Base-by-base conservation (phyloP, 345 rosid species). In the Nephelium lappaceum region DNA sequence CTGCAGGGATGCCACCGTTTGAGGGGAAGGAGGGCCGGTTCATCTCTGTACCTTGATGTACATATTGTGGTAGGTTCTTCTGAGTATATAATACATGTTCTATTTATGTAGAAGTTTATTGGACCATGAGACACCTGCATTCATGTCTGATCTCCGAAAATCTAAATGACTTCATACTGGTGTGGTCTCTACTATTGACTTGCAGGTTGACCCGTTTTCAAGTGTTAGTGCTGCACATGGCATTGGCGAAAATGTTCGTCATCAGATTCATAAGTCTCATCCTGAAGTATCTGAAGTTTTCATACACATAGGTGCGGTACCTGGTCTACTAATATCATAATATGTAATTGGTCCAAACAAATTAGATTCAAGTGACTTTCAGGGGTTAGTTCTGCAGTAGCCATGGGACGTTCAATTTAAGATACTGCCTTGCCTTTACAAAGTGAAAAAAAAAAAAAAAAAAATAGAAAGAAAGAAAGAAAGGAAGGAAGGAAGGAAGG, bases 1-100 rank as follows among this genome's bases (percentile, higher is more conserved):
- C 41, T 75, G 70, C 83, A 95, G 98, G 98, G 97, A 73, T 93
- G 98, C 78, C 99, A 95, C 83, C 97, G 91, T 64, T 86, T 95
- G 86, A 88, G 99, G 84, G 99, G 97, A 74, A 93, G 99, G 86
- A 90, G 92, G 83, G 99, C 97, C 63, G 99, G 98, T 83, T 95
- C 98, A 68, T 88, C 79, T 74, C 84, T 95, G 78, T 88, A 91
- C 79, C 97, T 95, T 77, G 98, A 93, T 85, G 98, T 91, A 21
- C 99, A 95, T 81, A 93, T 95, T 70, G 98, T 88, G 94, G 99
- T 95, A 70, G 73, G 89, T 79, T 67, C 61, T 77, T 31, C 66
- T 73, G 61, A 61, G 67, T 81, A 36, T 78, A 16, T 18, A 51
- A 38, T 21, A 19, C 21, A 45, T 72, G 41, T 19, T 27, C 12